Percentiles rank a stretch among this genome's conserved stretches.
Conservation (phyloP, 768 basidiomycete species). For the Tulasnella sp. region DNA sequence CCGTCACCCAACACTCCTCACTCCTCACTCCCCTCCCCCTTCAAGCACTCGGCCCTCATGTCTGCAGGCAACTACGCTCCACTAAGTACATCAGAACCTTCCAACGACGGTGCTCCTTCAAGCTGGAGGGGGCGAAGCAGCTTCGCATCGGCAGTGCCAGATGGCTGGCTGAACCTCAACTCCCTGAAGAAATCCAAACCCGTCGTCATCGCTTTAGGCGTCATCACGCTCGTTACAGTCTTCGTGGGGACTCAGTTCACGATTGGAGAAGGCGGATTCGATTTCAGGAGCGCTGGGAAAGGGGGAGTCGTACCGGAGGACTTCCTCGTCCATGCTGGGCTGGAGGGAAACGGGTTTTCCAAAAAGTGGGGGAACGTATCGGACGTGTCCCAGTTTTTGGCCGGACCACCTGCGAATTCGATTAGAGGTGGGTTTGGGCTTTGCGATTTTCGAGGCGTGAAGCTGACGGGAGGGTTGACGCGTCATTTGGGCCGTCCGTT, state of each 20-base stretch:
- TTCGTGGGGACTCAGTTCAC: background rate
- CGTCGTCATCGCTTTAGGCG: background rate
- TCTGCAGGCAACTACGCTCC: background rate
- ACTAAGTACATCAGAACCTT: background rate
- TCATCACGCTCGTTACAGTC: background rate
- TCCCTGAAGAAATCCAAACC: background rate
- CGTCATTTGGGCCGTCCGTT: background rate
- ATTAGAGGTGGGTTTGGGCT: background rate
- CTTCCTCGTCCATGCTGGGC: background rate
- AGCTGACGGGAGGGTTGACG: background rate
- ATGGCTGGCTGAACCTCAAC: background rate
- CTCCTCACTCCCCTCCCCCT: background rate
- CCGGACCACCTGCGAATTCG: background rate
- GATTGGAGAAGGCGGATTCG: background rate
- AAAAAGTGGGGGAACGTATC: slow-evolving; percentile 11
- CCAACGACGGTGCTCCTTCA: background rate
- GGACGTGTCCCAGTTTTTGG: background rate
- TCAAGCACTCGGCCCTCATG: background rate
- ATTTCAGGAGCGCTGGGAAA: background rate
- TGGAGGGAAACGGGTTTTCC: background rate
- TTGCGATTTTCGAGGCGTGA: no score
- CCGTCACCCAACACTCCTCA: no score
- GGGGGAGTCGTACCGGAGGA: background rate
- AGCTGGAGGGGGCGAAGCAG: background rate
- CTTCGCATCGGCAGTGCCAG: background rate